These are phyloP conservation scores for Daldinia caldariorum DNA, from an alignment of 495 filamentous ascomycete species.

Conservation along the genomic window DNA sequence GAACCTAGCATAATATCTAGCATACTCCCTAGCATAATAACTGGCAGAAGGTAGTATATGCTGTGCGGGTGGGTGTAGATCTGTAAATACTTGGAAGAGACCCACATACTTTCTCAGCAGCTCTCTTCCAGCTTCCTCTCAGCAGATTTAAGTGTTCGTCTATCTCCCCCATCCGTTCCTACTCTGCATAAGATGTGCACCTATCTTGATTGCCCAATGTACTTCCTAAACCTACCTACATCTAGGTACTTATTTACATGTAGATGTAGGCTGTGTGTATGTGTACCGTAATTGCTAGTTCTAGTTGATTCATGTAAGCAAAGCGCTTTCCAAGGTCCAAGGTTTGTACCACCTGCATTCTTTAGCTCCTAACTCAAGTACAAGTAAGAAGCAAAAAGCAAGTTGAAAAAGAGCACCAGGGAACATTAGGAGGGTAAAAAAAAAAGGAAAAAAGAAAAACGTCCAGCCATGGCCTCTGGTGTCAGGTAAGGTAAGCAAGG, in stretches of 20 bases:
- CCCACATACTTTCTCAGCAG: not conserved
- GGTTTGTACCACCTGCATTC: constrained; percentile 13
- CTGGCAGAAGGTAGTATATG: not conserved
- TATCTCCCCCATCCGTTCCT: not conserved
- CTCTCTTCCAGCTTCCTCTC: not conserved
- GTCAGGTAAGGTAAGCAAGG: not conserved
- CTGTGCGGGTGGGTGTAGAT: constrained; percentile 7
- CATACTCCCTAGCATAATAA: not conserved
- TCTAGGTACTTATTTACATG: not conserved
- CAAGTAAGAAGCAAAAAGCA: constrained; percentile 2
- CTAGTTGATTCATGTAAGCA: not conserved
- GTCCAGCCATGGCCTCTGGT: constrained; percentile 4
- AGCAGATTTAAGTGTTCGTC: not conserved
- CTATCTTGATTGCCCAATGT: not conserved
- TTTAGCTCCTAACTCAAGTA: constrained; percentile 11
- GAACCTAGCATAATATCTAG: not conserved
- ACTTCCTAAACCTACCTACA: not conserved
- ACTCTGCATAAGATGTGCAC: not conserved
- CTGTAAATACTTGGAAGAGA: constrained; percentile 1
- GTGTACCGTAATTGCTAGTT: not conserved
- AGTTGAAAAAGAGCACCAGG: not conserved
- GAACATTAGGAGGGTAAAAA: not conserved
- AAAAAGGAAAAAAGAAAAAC: constrained; percentile 5
- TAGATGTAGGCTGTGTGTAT: constrained; percentile 3
- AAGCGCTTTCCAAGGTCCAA: constrained; percentile 7